Percentiles rank a stretch among this genome's conserved stretches.
phyloP scores from a whole-genome alignment of 176 grass and related monocot species.

The Ananas comosus region DNA sequence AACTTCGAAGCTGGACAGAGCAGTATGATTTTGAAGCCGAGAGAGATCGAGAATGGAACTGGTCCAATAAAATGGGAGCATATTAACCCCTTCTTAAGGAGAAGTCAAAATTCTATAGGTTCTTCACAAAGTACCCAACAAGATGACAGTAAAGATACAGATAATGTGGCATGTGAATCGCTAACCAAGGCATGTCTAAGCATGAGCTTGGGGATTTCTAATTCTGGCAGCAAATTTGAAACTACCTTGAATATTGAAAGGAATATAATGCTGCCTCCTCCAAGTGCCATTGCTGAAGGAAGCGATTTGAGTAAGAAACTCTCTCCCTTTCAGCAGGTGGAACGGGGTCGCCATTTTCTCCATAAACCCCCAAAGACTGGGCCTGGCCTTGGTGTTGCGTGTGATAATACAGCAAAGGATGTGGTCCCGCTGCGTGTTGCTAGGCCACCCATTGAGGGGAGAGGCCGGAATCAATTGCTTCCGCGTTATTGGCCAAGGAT shows the following conservation, averaged over 20 bases:
- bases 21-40: constrained; percentile 41
- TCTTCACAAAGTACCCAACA: constrained; percentile 40
- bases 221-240: constrained; percentile 43
- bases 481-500: constrained; percentile 99
- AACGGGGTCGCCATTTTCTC: constrained; percentile 58
- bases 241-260: constrained; percentile 49
- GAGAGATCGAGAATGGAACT: constrained; percentile 47
- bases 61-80: constrained; percentile 74
- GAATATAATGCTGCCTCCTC: constrained; percentile 37
- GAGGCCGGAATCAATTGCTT: constrained; percentile 88
- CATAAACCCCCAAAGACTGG: constrained; percentile 45
- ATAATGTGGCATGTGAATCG: constrained; percentile 51
- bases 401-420: constrained; percentile 57
- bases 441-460: constrained; percentile 85
- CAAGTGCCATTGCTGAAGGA: constrained; percentile 40
- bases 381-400: constrained; percentile 34
- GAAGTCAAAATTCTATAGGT: constrained; percentile 50
- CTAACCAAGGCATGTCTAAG: constrained; percentile 67
- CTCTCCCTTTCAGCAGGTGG: constrained; percentile 56
- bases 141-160: constrained; percentile 53
- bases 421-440: constrained; percentile 80
- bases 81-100: constrained; percentile 49
- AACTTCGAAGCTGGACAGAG: constrained; percentile 52
- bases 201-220: constrained; percentile 66
- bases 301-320: constrained; percentile 36